Conservation (phyloP, 352 stramenopile genomes). For the Paralagenidium karlingii region DNA sequence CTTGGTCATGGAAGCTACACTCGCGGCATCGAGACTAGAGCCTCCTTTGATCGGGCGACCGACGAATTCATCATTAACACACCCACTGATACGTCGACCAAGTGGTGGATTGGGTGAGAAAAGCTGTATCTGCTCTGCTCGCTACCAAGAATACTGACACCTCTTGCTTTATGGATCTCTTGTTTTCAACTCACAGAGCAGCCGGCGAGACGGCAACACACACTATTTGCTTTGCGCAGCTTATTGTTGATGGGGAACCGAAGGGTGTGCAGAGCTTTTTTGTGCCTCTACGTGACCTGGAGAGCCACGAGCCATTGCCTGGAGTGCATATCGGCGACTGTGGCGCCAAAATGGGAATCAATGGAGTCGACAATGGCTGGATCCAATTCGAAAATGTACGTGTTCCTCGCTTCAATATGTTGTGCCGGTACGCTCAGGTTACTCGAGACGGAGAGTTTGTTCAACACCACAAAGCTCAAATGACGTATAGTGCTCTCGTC, state of each 20-base stretch:
- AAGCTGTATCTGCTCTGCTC: not conserved
- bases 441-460: conserved; percentile 42
- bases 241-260: conserved; percentile 67
- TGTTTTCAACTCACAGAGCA: conserved; percentile 14
- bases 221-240: conserved; percentile 89
- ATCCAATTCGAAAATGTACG: conserved; percentile 63
- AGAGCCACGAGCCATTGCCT: conserved; percentile 37
- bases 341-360: conserved; percentile 52
- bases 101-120: conserved; percentile 95
- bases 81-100: conserved; percentile 90
- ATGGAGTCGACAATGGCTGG: conserved; percentile 71
- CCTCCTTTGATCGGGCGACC: conserved; percentile 80
- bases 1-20: conserved; percentile 86
- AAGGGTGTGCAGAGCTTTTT: conserved; percentile 95
- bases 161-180: not conserved
- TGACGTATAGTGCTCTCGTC: conserved; percentile 66
- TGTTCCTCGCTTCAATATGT: conserved; percentile 65
- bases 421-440: conserved; percentile 59
- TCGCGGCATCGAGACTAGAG: conserved; percentile 89
- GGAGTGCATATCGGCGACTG: conserved; percentile 54
- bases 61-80: conserved; percentile 93
- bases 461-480: conserved; percentile 43
- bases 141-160: too few relatives aligned
- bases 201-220: conserved; percentile 90
- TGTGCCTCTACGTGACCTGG: conserved; percentile 85